phyloP scores from a whole-genome alignment of 805 yeast species.

The Starmera caribaea region DNA sequence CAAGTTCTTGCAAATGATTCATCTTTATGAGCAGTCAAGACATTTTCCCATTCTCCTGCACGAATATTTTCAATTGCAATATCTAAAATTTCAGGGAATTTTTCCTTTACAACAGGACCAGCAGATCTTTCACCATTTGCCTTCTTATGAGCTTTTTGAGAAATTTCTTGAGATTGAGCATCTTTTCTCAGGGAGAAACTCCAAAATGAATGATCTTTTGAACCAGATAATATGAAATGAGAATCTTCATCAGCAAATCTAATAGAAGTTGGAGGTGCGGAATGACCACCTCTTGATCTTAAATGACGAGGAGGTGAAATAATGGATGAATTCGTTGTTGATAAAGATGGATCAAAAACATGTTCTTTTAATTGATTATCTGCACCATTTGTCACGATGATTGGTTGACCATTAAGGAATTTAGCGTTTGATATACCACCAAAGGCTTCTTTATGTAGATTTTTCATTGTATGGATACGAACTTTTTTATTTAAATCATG shows the following conservation, averaged over 20 bases:
- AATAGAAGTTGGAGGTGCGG: constrained; percentile 75
- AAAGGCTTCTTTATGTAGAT: constrained; percentile 58
- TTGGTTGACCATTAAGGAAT: constrained; percentile 87
- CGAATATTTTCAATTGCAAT: constrained; percentile 68
- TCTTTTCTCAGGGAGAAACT: constrained; percentile 87
- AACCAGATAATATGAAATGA: constrained; percentile 79
- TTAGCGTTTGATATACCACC: constrained; percentile 73
- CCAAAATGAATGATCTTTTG: constrained; percentile 85
- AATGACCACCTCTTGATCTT: constrained; percentile 96
- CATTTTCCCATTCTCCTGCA: constrained; percentile 89
- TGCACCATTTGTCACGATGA: constrained; percentile 80
- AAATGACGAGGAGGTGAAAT: constrained; percentile 85
- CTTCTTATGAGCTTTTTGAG: constrained; percentile 55
- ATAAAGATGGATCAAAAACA: constrained; percentile 87
- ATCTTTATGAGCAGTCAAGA: constrained; percentile 80
- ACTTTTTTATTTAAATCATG: constrained; percentile 68
- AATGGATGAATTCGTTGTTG: constrained; percentile 46
- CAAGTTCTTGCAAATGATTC: constrained; percentile 84
- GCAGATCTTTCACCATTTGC: constrained; percentile 40
- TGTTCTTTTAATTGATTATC: constrained; percentile 85
- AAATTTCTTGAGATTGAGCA: constrained; percentile 90
- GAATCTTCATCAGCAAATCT: constrained; percentile 71
- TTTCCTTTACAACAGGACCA: constrained; percentile 52
- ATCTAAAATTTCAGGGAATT: constrained; percentile 65
- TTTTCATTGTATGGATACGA: constrained; percentile 66